These are phyloP conservation scores for Chalciporus pseudorubinellus DNA, from an alignment of 768 basidiomycete genomes.

Conservation along the genomic window DNA sequence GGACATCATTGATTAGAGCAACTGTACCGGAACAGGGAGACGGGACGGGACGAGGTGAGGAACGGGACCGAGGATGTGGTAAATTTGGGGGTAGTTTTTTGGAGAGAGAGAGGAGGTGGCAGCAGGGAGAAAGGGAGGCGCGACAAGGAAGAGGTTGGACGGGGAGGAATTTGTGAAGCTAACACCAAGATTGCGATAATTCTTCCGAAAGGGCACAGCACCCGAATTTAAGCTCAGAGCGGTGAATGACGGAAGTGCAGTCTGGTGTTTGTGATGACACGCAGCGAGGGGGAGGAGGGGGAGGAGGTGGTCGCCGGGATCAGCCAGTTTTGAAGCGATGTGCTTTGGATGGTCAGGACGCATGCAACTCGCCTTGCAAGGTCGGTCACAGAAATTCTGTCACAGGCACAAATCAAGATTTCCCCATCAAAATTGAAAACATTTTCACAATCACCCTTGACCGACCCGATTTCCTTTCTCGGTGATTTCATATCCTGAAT, in stretches of 20 bases:
- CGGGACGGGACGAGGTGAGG: not conserved
- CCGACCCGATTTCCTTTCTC: slow-evolving; percentile 13
- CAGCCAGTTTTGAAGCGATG: not conserved
- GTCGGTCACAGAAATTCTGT: slow-evolving; percentile 33
- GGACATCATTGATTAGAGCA: slow-evolving; percentile 16
- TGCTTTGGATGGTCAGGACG: slow-evolving; percentile 13
- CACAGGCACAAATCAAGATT: slow-evolving; percentile 34
- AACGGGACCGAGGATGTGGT: not conserved
- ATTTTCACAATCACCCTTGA: slow-evolving; percentile 24
- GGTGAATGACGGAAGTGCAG: no score
- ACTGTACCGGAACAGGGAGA: slow-evolving; percentile 5
- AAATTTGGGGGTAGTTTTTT: not conserved
- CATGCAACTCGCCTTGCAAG: slow-evolving; percentile 19
- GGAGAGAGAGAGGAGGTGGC: not conserved
- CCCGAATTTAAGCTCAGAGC: slow-evolving; percentile 1
- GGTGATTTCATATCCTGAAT: slow-evolving; percentile 17
- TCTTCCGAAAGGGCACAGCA: slow-evolving; percentile 7
- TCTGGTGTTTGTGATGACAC: no score
- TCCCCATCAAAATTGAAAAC: slow-evolving; percentile 28
- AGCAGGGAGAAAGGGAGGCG: not conserved
- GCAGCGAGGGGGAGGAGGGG: not conserved
- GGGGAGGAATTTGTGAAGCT: not conserved
- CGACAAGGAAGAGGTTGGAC: not conserved
- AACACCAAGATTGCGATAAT: slow-evolving; percentile 13
- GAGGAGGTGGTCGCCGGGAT: not conserved